Evolutionary conservation across 768 basidiomycete species (phyloP).

Genomic region (Lyophyllum semitale): DNA sequence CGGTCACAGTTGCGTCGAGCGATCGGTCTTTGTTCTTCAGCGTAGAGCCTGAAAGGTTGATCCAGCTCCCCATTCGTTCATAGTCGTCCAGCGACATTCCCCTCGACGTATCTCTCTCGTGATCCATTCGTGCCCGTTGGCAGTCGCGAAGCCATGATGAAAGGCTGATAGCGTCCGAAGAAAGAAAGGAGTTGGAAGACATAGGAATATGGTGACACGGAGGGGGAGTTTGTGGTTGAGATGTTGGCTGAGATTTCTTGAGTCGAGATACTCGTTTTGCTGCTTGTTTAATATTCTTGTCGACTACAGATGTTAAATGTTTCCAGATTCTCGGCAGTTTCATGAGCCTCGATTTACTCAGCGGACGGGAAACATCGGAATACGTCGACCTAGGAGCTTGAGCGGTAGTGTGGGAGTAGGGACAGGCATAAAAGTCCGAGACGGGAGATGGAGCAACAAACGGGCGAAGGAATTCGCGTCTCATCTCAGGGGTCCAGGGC

Average conservation of each 20-base stretch:
- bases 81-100: constrained; percentile 49
- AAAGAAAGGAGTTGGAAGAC: constrained; percentile 20
- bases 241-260: constrained; percentile 9
- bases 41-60: constrained; percentile 24
- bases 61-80: constrained; percentile 51
- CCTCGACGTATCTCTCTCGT: constrained; percentile 23
- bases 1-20: not conserved
- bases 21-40: constrained; percentile 4
- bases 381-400: constrained; percentile 40
- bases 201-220: constrained; percentile 10
- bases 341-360: constrained; percentile 14
- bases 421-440: constrained; percentile 32
- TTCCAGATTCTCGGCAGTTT: constrained; percentile 35
- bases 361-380: constrained; percentile 1
- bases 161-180: constrained; percentile 24
- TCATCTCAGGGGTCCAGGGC: constrained; percentile 47
- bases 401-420: constrained; percentile 38
- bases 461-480: constrained; percentile 42
- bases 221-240: not conserved
- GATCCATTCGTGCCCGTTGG: constrained; percentile 27
- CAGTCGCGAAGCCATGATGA: constrained; percentile 41
- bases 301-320: constrained; percentile 24
- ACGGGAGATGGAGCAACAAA: constrained; percentile 34
- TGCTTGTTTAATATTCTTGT: constrained; percentile 26
- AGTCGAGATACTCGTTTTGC: constrained; percentile 21